Evolutionary conservation across 257 asterid species (phyloP).

Genomic region (Solanum sejunctum): DNA sequence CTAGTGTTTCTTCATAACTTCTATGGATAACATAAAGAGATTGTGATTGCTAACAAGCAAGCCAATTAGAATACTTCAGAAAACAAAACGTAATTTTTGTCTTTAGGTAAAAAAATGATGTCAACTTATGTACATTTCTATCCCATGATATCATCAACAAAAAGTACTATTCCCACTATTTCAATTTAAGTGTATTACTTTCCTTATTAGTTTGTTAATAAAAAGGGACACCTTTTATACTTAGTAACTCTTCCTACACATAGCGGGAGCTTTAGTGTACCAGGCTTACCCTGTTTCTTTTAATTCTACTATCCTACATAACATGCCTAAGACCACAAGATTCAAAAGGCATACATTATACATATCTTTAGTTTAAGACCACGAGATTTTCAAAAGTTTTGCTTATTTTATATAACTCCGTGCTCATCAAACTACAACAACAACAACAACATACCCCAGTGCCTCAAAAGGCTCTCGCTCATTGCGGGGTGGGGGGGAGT

Average conservation of each 20-base stretch:
- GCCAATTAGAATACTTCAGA: background rate
- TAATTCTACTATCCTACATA: background rate
- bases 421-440: background rate
- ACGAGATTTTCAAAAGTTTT: background rate
- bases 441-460: no score
- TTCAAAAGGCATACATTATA: background rate
- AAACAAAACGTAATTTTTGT: background rate
- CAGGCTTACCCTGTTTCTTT: background rate
- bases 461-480: no score
- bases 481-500: no score
- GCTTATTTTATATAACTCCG: background rate
- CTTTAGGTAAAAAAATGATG: background rate
- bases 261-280: no score
- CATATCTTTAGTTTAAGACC: background rate
- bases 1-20: background rate
- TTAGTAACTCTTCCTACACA: background rate
- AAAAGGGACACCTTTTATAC: background rate
- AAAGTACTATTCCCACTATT: background rate
- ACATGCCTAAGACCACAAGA: background rate
- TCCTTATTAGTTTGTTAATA: background rate
- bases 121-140: background rate
- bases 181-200: background rate
- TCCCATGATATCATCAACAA: background rate
- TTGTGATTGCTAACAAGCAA: background rate
- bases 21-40: background rate